Evolutionary conservation across 2,329 filamentous ascomycete species (phyloP), one percentile per base, ranked within the genome.

Genomic region (Botrytis fabae): DNA sequence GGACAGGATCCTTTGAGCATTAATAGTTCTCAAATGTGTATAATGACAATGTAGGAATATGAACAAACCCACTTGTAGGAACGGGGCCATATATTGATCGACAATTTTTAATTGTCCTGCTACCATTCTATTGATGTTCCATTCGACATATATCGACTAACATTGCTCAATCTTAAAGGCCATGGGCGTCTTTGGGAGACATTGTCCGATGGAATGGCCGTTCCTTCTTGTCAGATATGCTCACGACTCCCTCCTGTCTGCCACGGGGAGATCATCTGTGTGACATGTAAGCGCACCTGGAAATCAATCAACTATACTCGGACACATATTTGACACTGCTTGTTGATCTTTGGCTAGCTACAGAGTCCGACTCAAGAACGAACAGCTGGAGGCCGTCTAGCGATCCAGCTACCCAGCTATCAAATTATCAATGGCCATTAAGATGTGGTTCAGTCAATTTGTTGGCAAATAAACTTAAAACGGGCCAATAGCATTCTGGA

Each of bases 1-100:
- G 70, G 76, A 78, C 75, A 77, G 69, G 73, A 78, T 78, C 61
- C 65, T 77, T 65, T 77, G 70, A 76, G 69, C 48, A 48, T 44
- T 22, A 48, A 25, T 28, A 48, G 42, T 61, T 35, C 51, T 68
- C n/a, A 22, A 40, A 40, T 68, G 28, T 66, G 46, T 60, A 38
- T 38, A 54, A 42, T 71, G 40, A 57, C 14, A 42, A 66, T 71
- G 46, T 66, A 66, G 35, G n/a, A 46, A 25, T 44, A 32, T 54
- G 40, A 51, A 32, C 32, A 51, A 40, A 42, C 32, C 59, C 32
- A 71, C 38, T 35, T 40, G 32, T 35, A 25, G n/a, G 20, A 71
- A 57, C 40, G 18, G 46, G 40, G 38, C 25, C 28, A 65, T 42
- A 22, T 35, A 61, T 61, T 38, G 68, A 60, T 61, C 68, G 51